Percentiles rank a stretch among this genome's conserved stretches.
Conservation (phyloP, 2,329 filamentous ascomycete species). For the Sordariomycetes sp. region DNA sequence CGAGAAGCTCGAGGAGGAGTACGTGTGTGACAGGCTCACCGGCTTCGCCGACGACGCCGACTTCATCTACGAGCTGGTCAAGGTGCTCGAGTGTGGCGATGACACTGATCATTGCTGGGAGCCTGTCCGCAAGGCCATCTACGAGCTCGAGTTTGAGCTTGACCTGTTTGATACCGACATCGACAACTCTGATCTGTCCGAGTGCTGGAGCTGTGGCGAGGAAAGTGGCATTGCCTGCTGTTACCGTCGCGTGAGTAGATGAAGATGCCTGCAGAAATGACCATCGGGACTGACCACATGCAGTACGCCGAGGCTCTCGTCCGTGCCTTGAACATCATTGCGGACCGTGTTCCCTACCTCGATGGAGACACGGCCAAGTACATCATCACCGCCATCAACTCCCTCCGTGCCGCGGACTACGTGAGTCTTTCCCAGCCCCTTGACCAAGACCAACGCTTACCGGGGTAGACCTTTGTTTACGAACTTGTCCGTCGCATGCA, state of each 20-base stretch:
- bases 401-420: constrained; percentile 16
- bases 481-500: constrained; percentile 18
- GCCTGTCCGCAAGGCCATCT: constrained; percentile 12
- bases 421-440: constrained; percentile 7
- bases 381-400: constrained; percentile 18
- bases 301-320: constrained; percentile 19
- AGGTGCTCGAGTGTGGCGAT: constrained; percentile 10
- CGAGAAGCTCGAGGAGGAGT: constrained; percentile 11
- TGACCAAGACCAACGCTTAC: background rate
- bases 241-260: constrained; percentile 13
- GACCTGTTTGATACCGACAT: constrained; percentile 16
- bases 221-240: constrained; percentile 16
- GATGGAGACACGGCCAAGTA: constrained; percentile 16
- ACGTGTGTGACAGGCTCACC: constrained; percentile 13
- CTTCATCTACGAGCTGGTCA: constrained; percentile 10
- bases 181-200: constrained; percentile 14
- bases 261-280: background rate
- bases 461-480: constrained; percentile 12
- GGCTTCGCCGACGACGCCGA: constrained; percentile 13
- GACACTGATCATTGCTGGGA: constrained; percentile 13
- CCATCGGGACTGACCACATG: background rate
- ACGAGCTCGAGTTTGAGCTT: constrained; percentile 15
- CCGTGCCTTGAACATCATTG: constrained; percentile 13
- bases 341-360: constrained; percentile 13
- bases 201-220: constrained; percentile 13